phyloP scores from a whole-genome alignment of 805 yeast genomes.

The Priceomyces medius region DNA sequence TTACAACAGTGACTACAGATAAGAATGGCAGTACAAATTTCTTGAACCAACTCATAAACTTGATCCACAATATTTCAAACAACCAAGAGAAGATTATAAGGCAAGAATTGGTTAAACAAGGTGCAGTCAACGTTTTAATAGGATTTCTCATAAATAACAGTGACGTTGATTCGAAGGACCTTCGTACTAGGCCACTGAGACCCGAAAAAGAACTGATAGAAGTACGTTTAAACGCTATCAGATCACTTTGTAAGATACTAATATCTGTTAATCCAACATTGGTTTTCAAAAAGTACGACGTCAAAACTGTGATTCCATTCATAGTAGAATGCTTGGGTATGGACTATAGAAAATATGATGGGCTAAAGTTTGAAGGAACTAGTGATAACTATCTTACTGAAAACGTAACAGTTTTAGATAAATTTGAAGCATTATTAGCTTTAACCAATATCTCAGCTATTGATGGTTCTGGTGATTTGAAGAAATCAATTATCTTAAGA shows the following conservation, averaged over 20 bases:
- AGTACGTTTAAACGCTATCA: conserved; percentile 32
- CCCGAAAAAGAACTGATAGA: conserved; percentile 16
- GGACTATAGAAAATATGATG: conserved; percentile 20
- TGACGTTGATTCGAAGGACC: conserved; percentile 18
- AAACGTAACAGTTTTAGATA: conserved; percentile 37
- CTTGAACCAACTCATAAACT: conserved; percentile 25
- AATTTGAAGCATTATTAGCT: conserved; percentile 59
- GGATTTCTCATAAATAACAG: conserved; percentile 36
- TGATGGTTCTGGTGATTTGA: conserved; percentile 38
- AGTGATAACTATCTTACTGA: conserved; percentile 25
- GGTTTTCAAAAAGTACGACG: conserved; percentile 40
- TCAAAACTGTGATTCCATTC: conserved; percentile 47
- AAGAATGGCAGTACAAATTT: conserved; percentile 8
- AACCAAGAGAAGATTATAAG: conserved; percentile 24
- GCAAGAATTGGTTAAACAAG: conserved; percentile 45
- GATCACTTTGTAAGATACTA: conserved; percentile 45
- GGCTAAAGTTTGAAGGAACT: conserved; percentile 3
- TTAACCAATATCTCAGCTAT: conserved; percentile 64
- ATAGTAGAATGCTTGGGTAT: conserved; percentile 47
- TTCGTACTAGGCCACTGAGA: conserved; percentile 19
- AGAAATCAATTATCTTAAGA: conserved; percentile 43
- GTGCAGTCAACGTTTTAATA: conserved; percentile 40
- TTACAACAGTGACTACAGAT: conserved; percentile 12
- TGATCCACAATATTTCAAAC: conserved; percentile 35
- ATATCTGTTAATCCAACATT: conserved; percentile 43